Evolutionary conservation across 2,329 filamentous ascomycete genomes (phyloP), one percentile per base, ranked within the genome.

Genomic region (Aspergillus unguis): DNA sequence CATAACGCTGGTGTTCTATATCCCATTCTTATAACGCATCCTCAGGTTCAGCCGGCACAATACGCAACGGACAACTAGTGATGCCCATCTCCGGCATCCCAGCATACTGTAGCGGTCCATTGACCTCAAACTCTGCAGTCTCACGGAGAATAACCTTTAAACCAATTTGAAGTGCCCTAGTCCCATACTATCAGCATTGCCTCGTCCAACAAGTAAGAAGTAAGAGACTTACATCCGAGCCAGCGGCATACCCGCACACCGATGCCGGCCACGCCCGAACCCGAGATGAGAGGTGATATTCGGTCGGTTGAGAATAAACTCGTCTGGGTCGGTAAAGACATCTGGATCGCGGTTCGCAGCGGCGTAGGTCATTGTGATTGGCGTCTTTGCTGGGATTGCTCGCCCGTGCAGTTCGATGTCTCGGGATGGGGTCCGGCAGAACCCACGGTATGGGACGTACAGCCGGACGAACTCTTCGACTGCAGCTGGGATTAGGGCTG

Each of bases 391-490:
- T 5, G 41, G 31, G n/a, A 56, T 50, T 10, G 11, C 25, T 10
- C 50, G 46, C 7, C 43, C 46, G 17, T 48, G 31, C 5, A 56
- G 45, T 5, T 46, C 26, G 4, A 53, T 40, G 27, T 53, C 46
- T 28, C 26, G 26, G 1, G 42, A 35, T 2, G 54, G 54, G 1
- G 54, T 56, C 11, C 50, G 50, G 31, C 41, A 56, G 31, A 56
- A 56, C 23, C 54, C 54, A 5, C 54, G 46, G 47, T 56, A 56
- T 6, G 50, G 54, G 3, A 56, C 54, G 31, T 56, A 56, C 6
- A 53, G 33, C 5, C 54, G 42, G 1, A 56, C 50, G 4, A 53
- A 56, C 43, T 56, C 54, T 33, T 56, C 54, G 1, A 53, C 37
- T 6, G 54, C 50, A 9, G 50, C 54, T 1, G 46, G 54, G 6